phyloP scores from a whole-genome alignment of 2,329 filamentous ascomycete genomes.

The Nannizziopsis arthrosporioides region DNA sequence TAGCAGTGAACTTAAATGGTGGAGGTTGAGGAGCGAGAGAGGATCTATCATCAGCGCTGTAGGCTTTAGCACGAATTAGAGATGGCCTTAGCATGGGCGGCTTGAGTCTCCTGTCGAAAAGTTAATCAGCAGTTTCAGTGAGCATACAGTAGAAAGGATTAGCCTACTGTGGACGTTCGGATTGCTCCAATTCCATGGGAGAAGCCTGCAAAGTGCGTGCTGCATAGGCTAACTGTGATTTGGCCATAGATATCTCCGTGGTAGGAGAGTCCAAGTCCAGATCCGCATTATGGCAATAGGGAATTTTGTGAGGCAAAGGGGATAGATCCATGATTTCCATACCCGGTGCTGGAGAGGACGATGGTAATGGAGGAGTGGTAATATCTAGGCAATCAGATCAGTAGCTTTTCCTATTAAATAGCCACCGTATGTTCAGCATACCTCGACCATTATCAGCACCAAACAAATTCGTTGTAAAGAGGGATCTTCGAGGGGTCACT shows the following conservation, averaged over 20 bases:
- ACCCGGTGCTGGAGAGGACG: constrained; percentile 64
- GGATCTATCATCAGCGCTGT: constrained; percentile 52
- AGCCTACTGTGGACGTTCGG: constrained; percentile 28
- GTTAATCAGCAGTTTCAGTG: neutral
- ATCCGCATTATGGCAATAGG: constrained; percentile 49
- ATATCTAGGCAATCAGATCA: constrained; percentile 39
- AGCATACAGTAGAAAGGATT: constrained; percentile 13
- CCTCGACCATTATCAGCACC: constrained; percentile 46
- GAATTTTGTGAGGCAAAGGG: constrained; percentile 75
- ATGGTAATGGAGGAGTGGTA: constrained; percentile 72
- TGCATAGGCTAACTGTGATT: constrained; percentile 28
- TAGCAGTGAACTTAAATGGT: constrained; percentile 62
- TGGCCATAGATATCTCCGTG: constrained; percentile 43
- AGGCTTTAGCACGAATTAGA: constrained; percentile 61
- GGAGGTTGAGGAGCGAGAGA: constrained; percentile 55
- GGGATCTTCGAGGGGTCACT: constrained; percentile 68
- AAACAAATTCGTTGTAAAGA: constrained; percentile 66
- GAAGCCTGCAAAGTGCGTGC: constrained; percentile 33
- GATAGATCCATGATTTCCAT: constrained; percentile 87
- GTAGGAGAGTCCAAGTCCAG: constrained; percentile 62
- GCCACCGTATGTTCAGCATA: constrained; percentile 29
- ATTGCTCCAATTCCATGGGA: constrained; percentile 26
- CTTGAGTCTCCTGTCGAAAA: constrained; percentile 48
- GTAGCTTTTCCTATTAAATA: constrained; percentile 7
- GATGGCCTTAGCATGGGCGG: constrained; percentile 61